Evolutionary conservation across 805 yeast genomes (phyloP).

Genomic region (Candida glaebosa): DNA sequence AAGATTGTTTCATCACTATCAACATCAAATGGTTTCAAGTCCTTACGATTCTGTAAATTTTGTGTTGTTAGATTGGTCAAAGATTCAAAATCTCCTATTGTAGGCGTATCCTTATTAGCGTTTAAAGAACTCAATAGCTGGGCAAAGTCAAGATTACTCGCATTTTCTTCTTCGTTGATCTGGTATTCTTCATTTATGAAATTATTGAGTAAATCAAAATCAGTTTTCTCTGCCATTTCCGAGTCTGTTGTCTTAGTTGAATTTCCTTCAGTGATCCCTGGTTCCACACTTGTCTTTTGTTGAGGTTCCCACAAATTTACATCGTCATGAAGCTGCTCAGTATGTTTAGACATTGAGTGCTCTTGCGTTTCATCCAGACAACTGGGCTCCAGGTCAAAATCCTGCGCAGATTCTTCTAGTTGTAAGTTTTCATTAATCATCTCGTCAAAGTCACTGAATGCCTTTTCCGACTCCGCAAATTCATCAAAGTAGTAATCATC

Average conservation of each 20-base stretch:
- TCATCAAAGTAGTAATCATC: background rate
- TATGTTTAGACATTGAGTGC: no score
- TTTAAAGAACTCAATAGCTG: background rate
- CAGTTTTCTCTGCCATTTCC: background rate
- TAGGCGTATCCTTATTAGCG: background rate
- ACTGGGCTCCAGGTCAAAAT: no score
- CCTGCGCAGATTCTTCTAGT: no score
- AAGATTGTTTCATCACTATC: slow-evolving; percentile 14
- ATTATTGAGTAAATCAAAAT: slow-evolving; percentile 3
- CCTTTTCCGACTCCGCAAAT: background rate
- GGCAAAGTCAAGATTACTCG: background rate
- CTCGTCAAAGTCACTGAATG: background rate
- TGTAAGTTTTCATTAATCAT: no score
- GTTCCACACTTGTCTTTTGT: no score
- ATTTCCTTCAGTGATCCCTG: no score
- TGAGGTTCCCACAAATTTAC: no score
- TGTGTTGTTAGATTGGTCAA: background rate
- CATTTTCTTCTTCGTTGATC: background rate
- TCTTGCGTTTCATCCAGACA: no score
- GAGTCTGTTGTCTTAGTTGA: no score
- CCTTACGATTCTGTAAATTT: slow-evolving; percentile 4
- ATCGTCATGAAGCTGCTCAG: no score
- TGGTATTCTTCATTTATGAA: slow-evolving; percentile 1
- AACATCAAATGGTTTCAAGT: slow-evolving; percentile 9
- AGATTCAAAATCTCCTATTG: background rate